A percentile compares a stretch with the other conserved stretches of the same genome.
phyloP scores from a whole-genome alignment of 139 green algal genomes.

The Tetradesmus obliquus region DNA sequence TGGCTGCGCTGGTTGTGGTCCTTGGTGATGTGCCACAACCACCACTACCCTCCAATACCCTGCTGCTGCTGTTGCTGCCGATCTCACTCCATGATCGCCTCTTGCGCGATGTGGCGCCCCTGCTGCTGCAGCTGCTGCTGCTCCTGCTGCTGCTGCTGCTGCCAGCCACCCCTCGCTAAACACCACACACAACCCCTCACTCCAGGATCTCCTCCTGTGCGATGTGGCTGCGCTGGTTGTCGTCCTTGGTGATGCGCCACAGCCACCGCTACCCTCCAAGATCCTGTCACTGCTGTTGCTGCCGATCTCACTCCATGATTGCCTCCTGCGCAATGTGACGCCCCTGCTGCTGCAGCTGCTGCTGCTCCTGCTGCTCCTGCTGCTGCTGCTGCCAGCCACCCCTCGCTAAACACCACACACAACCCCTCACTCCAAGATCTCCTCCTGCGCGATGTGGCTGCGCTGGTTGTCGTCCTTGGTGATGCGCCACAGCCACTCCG shows the following conservation, averaged over 20 bases:
- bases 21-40: constrained; percentile 89
- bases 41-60: neutral
- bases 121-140: too few species aligned
- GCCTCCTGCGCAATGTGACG: too few species aligned
- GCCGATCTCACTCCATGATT: too few species aligned
- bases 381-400: constrained; percentile 9
- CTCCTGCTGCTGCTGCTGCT: too few species aligned
- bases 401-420: neutral
- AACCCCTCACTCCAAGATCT: constrained; percentile 52
- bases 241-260: constrained; percentile 87
- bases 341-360: too few species aligned
- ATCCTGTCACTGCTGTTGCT: neutral
- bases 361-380: too few species aligned
- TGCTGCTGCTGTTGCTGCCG: too few species aligned
- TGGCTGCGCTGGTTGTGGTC: constrained; percentile 80
- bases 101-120: too few species aligned
- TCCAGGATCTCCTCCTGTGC: neutral
- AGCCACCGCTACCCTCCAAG: constrained; percentile 56
- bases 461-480: constrained; percentile 90
- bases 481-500: constrained; percentile 87
- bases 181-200: neutral
- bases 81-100: too few species aligned
- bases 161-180: too few species aligned
- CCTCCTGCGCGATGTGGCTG: constrained; percentile 73
- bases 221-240: constrained; percentile 37